A percentile compares a stretch with the other conserved stretches of the same genome.
These are phyloP conservation scores for Fusarium citri DNA, from an alignment of 2,329 filamentous ascomycete genomes.

Conservation along the genomic window DNA sequence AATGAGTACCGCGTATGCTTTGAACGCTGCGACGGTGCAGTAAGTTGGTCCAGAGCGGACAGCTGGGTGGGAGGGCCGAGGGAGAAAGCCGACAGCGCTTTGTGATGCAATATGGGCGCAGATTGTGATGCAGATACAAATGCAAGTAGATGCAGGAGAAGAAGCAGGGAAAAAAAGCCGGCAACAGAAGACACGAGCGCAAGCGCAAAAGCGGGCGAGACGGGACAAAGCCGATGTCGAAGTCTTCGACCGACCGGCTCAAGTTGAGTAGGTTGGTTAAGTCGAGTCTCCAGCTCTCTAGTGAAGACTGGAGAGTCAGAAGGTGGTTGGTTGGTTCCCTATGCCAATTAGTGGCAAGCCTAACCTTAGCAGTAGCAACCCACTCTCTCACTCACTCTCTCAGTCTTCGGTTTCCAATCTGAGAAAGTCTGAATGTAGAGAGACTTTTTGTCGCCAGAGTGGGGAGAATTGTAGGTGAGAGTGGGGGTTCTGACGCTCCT, in stretches of 20 bases:
- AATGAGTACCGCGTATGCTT: neutral
- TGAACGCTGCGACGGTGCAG: slow-evolving; percentile 5
- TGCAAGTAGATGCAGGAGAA: slow-evolving; percentile 22
- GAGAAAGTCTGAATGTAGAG: slow-evolving; percentile 28
- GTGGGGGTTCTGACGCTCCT: slow-evolving; percentile 24
- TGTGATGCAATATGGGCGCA: slow-evolving; percentile 4
- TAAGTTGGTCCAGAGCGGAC: neutral
- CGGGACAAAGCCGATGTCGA: slow-evolving; percentile 18
- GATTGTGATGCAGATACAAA: slow-evolving; percentile 10
- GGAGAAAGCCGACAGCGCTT: slow-evolving; percentile 19
- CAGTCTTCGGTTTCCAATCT: slow-evolving; percentile 11
- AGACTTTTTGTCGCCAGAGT: slow-evolving; percentile 39
- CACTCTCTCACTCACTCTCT: neutral
- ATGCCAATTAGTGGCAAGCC: slow-evolving; percentile 35
- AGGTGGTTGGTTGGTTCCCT: slow-evolving; percentile 42
- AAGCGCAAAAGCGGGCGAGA: slow-evolving; percentile 2
- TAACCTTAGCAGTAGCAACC: slow-evolving; percentile 1
- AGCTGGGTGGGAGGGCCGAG: neutral
- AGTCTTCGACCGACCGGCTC: slow-evolving; percentile 1
- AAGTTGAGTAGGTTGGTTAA: slow-evolving; percentile 3
- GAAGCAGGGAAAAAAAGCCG: slow-evolving; percentile 12
- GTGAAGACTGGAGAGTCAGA: neutral
- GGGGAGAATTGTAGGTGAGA: slow-evolving; percentile 24
- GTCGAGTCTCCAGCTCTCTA: slow-evolving; percentile 2
- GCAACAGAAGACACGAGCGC: neutral